Conservation (phyloP, 768 basidiomycete species). For the Pleurotus giganteus region DNA sequence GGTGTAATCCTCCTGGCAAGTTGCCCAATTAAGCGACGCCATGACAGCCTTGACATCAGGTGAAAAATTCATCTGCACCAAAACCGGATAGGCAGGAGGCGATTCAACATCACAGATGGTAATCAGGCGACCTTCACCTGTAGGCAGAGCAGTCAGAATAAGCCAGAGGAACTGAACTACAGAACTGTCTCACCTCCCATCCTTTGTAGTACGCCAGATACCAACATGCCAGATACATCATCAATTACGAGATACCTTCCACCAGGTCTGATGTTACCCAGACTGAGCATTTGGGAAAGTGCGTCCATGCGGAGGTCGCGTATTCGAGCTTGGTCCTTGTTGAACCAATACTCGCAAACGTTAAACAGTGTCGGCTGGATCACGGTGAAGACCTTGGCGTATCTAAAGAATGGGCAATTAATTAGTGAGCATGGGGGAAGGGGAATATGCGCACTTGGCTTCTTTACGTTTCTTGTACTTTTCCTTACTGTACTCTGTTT, state of each 20-base stretch:
- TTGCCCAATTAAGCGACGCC: conserved; percentile 86
- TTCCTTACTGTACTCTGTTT: conserved; percentile 98
- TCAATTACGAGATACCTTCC: conserved; percentile 90
- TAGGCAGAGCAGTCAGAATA: conserved; percentile 8
- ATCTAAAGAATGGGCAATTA: conserved; percentile 45
- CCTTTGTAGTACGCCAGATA: conserved; percentile 81
- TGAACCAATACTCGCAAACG: conserved; percentile 87
- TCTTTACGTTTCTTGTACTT: conserved; percentile 97
- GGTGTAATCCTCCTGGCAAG: conserved; percentile 72
- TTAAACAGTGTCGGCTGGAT: conserved; percentile 87
- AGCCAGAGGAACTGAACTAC: neutral
- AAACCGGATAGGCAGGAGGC: conserved; percentile 86
- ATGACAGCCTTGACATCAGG: conserved; percentile 51
- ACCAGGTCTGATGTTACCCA: conserved; percentile 82
- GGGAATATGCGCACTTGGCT: conserved; percentile 68
- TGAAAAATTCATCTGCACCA: conserved; percentile 84
- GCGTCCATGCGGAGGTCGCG: conserved; percentile 86
- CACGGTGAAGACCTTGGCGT: conserved; percentile 81
- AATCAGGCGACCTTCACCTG: conserved; percentile 74
- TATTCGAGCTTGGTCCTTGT: conserved; percentile 77
- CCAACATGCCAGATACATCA: conserved; percentile 86
- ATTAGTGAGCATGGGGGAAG: neutral
- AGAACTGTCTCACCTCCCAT: conserved; percentile 64
- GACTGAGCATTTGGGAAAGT: conserved; percentile 81
- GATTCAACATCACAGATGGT: conserved; percentile 88